A percentile compares a stretch with the other conserved stretches of the same genome.
phyloP scores from a whole-genome alignment of 768 basidiomycete genomes.

The Boletus speciosus region DNA sequence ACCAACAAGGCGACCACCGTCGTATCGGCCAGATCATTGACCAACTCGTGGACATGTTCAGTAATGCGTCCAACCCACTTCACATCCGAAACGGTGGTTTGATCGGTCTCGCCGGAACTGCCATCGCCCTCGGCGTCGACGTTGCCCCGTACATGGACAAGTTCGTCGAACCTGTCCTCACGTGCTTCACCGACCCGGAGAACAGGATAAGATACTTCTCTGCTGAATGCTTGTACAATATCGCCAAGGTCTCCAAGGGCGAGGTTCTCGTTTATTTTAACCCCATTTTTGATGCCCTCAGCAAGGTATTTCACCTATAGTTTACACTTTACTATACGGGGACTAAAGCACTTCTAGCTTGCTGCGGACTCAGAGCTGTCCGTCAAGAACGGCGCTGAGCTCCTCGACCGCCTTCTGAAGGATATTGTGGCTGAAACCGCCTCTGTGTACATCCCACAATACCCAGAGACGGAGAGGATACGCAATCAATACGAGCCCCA shows the following conservation, averaged over 20 bases:
- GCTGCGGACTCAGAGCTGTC: slow-evolving; percentile 93
- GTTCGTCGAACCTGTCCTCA: slow-evolving; percentile 83
- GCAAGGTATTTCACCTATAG: slow-evolving; percentile 62
- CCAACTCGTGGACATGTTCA: slow-evolving; percentile 94
- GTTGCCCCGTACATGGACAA: slow-evolving; percentile 92
- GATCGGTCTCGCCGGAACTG: slow-evolving; percentile 93
- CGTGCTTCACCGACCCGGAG: slow-evolving; percentile 92
- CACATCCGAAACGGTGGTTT: slow-evolving; percentile 93
- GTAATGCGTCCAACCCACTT: slow-evolving; percentile 72
- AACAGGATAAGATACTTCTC: slow-evolving; percentile 97
- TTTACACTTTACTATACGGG: slow-evolving; percentile 2
- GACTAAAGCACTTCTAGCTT: slow-evolving; percentile 51
- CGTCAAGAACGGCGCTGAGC: slow-evolving; percentile 97
- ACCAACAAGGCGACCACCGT: slow-evolving; percentile 74
- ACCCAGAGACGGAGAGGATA: slow-evolving; percentile 72
- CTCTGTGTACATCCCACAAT: slow-evolving; percentile 88
- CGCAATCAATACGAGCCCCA: slow-evolving; percentile 43
- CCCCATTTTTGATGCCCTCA: slow-evolving; percentile 94
- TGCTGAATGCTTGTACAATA: slow-evolving; percentile 97
- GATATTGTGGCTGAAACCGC: slow-evolving; percentile 98
- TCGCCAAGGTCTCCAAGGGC: slow-evolving; percentile 95
- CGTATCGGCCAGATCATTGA: slow-evolving; percentile 86
- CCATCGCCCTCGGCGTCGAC: slow-evolving; percentile 94
- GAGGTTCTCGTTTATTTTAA: slow-evolving; percentile 97
- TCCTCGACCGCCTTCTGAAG: slow-evolving; percentile 94